These are phyloP conservation scores for Sporothrix curviconia DNA, from an alignment of 2,329 filamentous ascomycete genomes.

Conservation along the genomic window DNA sequence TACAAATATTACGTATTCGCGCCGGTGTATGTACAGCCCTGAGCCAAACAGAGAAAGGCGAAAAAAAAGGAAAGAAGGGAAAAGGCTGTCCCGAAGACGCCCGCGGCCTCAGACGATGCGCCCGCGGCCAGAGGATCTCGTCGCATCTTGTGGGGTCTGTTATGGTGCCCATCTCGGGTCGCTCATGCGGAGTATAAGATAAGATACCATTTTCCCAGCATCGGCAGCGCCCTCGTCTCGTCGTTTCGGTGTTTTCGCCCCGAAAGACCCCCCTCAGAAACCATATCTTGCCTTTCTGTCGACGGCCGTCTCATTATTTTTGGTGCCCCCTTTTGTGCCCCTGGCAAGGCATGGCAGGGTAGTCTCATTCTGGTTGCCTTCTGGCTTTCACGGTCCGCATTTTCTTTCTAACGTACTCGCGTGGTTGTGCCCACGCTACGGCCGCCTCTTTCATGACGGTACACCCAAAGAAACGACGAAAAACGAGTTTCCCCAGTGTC, in stretches of 20 bases:
- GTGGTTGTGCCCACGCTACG: not conserved
- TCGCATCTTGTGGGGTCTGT: too few species aligned
- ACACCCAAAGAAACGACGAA: not conserved
- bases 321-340: not conserved
- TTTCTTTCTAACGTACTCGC: constrained; percentile 12
- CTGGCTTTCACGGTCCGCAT: not conserved
- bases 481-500: not conserved
- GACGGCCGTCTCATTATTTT: not conserved
- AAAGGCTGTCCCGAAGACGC: constrained; percentile 7
- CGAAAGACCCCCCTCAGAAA: not conserved
- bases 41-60: too few species aligned
- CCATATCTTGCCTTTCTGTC: not conserved
- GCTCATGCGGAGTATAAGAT: too few species aligned
- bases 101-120: too few species aligned
- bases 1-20: not conserved
- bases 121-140: too few species aligned
- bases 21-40: too few species aligned
- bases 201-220: too few species aligned
- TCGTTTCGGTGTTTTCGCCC: constrained; percentile 5
- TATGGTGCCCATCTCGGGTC: too few species aligned
- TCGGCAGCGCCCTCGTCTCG: too few species aligned
- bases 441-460: not conserved
- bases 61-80: too few species aligned
- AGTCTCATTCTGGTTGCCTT: not conserved
- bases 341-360: not conserved